Evolutionary conservation across 495 filamentous ascomycete species (phyloP), one percentile per base, ranked within the genome.

Genomic region (Penicillium waksmanii): DNA sequence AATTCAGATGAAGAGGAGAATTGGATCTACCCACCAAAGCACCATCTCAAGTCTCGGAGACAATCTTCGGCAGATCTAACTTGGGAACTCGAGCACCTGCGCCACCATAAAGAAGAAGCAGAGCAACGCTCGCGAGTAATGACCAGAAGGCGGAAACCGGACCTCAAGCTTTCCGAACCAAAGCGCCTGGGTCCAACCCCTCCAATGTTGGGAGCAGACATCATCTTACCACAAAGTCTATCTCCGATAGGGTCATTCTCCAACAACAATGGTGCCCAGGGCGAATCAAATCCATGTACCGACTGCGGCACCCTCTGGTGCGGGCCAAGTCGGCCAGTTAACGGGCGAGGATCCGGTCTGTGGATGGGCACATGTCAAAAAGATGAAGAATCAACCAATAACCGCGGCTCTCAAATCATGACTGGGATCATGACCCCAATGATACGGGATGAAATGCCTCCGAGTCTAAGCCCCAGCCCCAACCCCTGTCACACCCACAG

Each of bases 221-320:
- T 96, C 52, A 76, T 79, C 19, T 91, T 96, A 64, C 88, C 90
- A 4, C 82, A 83, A 62, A 95, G 90, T 68, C 75, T 80, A 0
- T 95, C 92, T 11, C 93, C 93, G 0, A 85, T 90, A 63, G 83
- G 82, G n/a, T 94, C 92, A 27, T 81, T 89, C 56, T 87, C 92
- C 68, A 90, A 96, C 40, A 80, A 27, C 27, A 17, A n/a, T 3
- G 59, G 59, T 11, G 42, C 51, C 1, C 48, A 25, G 38, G n/a
- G 18, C 4, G 33, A 48, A 17, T 33, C 53, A 17, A 58, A 58
- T 25, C 63, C 50, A 10, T 69, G 67, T 23, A 46, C 33, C 13
- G 56, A 58, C n/a, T 72, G 66, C 48, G 69, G 63, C 10, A 78
- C 78, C 9, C 68, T 83, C 11, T 82, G 80, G 80, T 76, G 67